Conservation (phyloP, 768 basidiomycete species). For the Lentinula edodes region DNA sequence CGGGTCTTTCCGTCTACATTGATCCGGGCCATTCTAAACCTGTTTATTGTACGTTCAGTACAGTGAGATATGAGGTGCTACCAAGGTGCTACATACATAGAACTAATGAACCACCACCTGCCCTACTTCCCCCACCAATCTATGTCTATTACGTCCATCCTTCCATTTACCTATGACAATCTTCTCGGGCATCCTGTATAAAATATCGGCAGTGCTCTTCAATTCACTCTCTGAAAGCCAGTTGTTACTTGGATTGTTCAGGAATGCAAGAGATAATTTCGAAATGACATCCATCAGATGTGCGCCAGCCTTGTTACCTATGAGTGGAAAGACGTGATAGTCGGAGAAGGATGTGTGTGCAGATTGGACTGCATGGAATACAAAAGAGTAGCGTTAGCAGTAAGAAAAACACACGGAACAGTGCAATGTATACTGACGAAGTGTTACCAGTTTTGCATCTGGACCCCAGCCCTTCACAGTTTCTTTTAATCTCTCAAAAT, state of each 20-base stretch:
- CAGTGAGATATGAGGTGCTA: no score
- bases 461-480: slow-evolving; percentile 54
- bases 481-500: slow-evolving; percentile 55
- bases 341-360: slow-evolving; percentile 44
- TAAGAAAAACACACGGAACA: neutral
- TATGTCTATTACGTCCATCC: slow-evolving; percentile 40
- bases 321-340: slow-evolving; percentile 37
- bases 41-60: no score
- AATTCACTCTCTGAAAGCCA: slow-evolving; percentile 24
- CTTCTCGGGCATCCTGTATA: slow-evolving; percentile 31
- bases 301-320: slow-evolving; percentile 25
- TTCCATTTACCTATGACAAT: slow-evolving; percentile 35
- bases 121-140: slow-evolving; percentile 35
- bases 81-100: neutral
- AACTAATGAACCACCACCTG: slow-evolving; percentile 36
- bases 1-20: neutral
- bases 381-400: neutral
- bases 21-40: no score
- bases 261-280: slow-evolving; percentile 34
- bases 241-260: slow-evolving; percentile 23
- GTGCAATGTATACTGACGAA: slow-evolving; percentile 28
- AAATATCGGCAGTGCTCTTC: slow-evolving; percentile 10
- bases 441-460: slow-evolving; percentile 38
- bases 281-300: slow-evolving; percentile 29
- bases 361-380: slow-evolving; percentile 30